phyloP scores from a whole-genome alignment of 176 grass and related monocot genomes.

The Eremochloa ophiuroides region DNA sequence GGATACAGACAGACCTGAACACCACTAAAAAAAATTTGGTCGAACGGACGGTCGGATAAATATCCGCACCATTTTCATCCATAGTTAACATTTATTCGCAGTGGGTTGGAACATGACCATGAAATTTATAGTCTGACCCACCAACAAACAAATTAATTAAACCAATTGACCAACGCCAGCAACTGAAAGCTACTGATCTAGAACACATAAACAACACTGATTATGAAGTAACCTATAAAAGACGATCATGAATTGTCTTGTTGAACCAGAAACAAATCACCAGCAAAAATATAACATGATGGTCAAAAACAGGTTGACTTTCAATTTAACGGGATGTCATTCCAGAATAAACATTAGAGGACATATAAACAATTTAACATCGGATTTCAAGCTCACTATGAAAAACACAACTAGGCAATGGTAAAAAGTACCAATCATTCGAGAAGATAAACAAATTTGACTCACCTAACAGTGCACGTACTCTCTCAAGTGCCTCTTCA shows the following conservation, averaged over 20 bases:
- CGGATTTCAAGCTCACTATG: not conserved
- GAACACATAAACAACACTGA: not conserved
- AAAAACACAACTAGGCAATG: not conserved
- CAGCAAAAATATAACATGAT: not conserved
- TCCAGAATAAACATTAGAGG: not conserved
- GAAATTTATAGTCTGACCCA: not conserved
- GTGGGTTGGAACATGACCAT: not conserved
- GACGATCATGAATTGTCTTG: not conserved
- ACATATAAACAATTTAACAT: not conserved
- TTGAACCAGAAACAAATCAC: not conserved
- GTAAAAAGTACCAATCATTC: not conserved
- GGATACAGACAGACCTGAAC: too few species aligned
- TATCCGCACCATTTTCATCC: too few species aligned
- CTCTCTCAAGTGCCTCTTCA: constrained; percentile 83
- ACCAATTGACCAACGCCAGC: not conserved
- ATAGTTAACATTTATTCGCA: too few species aligned
- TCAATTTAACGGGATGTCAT: not conserved
- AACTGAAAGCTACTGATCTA: not conserved
- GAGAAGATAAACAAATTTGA: constrained; percentile 3
- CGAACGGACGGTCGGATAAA: too few species aligned
- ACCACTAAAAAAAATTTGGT: too few species aligned
- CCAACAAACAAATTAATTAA: not conserved
- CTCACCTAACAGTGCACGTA: constrained; percentile 83
- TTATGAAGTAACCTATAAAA: not conserved
- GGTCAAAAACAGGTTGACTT: not conserved